phyloP scores from a whole-genome alignment of 805 yeast species.

The Ogataea saltuana region DNA sequence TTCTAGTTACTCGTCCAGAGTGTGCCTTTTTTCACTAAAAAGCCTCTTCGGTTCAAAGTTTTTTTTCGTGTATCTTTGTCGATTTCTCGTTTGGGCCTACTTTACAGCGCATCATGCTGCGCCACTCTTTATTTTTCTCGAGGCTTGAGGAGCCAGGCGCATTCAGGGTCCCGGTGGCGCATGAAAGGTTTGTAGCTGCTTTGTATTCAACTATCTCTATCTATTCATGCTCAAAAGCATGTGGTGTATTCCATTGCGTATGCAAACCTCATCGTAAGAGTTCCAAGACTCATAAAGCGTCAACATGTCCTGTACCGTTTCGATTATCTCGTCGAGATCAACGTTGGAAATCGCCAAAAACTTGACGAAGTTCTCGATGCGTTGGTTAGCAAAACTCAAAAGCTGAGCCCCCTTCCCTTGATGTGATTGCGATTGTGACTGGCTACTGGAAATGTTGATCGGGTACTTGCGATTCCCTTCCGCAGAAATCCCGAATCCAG shows the following conservation, averaged over 20 bases:
- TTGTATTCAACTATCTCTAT: background rate
- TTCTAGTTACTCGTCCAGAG: no score
- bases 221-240: conserved; percentile 30
- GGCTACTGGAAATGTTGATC: background rate
- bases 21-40: conserved; percentile 3
- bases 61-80: conserved; percentile 11
- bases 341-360: conserved; percentile 77
- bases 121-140: conserved; percentile 1
- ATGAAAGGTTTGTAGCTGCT: background rate
- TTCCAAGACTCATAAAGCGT: conserved; percentile 86
- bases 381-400: conserved; percentile 25
- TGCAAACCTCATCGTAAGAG: conserved; percentile 67
- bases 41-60: background rate
- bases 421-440: background rate
- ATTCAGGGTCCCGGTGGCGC: conserved; percentile 7
- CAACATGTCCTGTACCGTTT: conserved; percentile 81
- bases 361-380: conserved; percentile 57
- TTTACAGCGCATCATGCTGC: conserved; percentile 4
- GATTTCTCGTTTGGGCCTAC: conserved; percentile 7
- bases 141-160: conserved; percentile 1
- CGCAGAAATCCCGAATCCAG: background rate
- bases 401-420: conserved; percentile 4
- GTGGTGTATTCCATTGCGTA: conserved; percentile 49
- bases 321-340: conserved; percentile 74
- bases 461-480: conserved; percentile 10